phyloP scores from a whole-genome alignment of 768 basidiomycete genomes.

The Rhizopogon vinicolor region DNA sequence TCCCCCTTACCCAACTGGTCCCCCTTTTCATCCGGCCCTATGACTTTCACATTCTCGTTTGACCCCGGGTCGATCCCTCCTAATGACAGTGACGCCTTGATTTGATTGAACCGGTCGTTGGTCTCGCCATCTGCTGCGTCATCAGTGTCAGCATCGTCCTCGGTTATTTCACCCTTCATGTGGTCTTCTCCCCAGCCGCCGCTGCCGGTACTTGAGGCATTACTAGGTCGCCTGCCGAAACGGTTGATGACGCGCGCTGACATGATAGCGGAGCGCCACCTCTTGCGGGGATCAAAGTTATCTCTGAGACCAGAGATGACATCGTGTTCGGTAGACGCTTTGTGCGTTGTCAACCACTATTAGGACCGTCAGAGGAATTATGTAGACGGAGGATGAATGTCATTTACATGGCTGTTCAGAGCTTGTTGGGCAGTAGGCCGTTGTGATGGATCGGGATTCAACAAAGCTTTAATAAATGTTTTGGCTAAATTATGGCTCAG shows the following conservation, averaged over 20 bases:
- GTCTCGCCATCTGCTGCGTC: conserved; percentile 16
- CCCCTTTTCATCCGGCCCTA: conserved; percentile 19
- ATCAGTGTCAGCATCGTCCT: conserved; percentile 30
- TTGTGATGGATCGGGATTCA: conserved; percentile 64
- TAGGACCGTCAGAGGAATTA: not conserved
- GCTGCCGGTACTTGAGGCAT: conserved; percentile 25
- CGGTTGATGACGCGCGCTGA: conserved; percentile 38
- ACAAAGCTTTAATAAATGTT: conserved; percentile 67
- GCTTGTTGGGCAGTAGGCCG: conserved; percentile 77
- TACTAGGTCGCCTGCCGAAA: conserved; percentile 14
- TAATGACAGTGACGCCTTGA: conserved; percentile 22
- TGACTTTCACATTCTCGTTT: conserved; percentile 39
- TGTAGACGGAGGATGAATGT: not conserved
- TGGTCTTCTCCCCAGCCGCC: conserved; percentile 34
- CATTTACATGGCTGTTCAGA: conserved; percentile 55
- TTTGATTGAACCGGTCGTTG: conserved; percentile 15
- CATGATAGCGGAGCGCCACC: conserved; percentile 70
- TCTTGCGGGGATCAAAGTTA: conserved; percentile 72
- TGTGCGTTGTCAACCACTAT: conserved; percentile 72
- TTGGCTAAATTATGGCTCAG: conserved; percentile 52
- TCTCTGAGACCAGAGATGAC: conserved; percentile 69
- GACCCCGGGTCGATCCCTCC: conserved; percentile 30
- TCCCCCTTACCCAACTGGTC: conserved; percentile 19
- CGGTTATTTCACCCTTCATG: conserved; percentile 19
- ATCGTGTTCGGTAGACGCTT: conserved; percentile 68